A percentile compares a stretch with the other conserved stretches of the same genome.
Conservation (phyloP, 305 asterid species). For the Fraxinus baroniana region DNA sequence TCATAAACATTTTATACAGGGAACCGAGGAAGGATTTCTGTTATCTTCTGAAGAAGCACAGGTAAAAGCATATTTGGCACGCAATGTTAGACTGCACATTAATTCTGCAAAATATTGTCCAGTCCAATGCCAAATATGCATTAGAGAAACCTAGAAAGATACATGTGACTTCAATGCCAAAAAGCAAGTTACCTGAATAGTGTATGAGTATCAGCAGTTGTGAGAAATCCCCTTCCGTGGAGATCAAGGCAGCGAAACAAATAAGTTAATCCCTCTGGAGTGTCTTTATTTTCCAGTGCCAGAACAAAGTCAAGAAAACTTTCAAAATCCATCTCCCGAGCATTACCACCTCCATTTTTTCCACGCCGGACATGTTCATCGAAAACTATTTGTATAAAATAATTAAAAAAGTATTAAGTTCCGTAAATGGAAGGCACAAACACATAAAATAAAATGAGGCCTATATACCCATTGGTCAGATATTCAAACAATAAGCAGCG, state of each 20-base stretch:
- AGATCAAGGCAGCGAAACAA: constrained; percentile 59
- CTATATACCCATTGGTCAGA: background rate
- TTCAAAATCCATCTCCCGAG: constrained; percentile 57
- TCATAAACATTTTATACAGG: background rate
- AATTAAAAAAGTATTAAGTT: background rate
- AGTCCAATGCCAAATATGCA: background rate
- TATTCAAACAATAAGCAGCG: background rate
- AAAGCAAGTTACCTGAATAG: constrained; percentile 41
- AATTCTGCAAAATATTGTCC: background rate
- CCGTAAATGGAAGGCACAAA: background rate
- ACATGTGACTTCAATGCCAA: background rate
- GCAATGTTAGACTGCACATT: background rate
- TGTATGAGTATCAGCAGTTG: constrained; percentile 55
- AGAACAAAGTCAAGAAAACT: constrained; percentile 55
- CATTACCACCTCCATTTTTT: constrained; percentile 45
- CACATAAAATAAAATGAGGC: background rate
- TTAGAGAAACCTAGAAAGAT: background rate
- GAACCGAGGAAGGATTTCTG: background rate
- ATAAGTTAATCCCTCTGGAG: constrained; percentile 53
- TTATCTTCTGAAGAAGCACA: background rate
- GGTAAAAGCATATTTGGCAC: background rate
- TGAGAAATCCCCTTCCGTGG: constrained; percentile 47
- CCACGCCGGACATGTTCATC: constrained; percentile 60
- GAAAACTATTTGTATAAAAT: constrained; percentile 31
- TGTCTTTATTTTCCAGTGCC: constrained; percentile 55